These are phyloP conservation scores for Haematococcus lacustris DNA, from an alignment of 139 green algal species.

Conservation along the genomic window DNA sequence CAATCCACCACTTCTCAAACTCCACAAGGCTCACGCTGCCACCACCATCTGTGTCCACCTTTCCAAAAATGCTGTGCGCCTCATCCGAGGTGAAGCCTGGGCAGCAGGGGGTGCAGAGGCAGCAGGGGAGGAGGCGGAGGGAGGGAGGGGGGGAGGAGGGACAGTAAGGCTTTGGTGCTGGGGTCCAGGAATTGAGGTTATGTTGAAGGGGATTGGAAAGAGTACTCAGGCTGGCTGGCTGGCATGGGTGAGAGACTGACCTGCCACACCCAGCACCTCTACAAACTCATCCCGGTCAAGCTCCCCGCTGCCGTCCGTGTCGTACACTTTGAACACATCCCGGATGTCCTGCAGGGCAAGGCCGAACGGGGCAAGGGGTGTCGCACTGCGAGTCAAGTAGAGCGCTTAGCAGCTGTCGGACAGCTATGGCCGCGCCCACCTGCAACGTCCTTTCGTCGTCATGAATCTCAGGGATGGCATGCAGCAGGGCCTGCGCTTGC, in stretches of 20 bases:
- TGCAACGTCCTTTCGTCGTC: slow-evolving; percentile 1
- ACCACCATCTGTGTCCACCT: slow-evolving; percentile 7
- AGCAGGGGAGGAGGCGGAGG: no score
- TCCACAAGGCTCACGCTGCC: slow-evolving; percentile 3
- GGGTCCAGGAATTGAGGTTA: no score
- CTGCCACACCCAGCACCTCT: not conserved
- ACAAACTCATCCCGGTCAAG: slow-evolving; percentile 1
- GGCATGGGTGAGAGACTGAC: no score
- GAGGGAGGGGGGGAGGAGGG: no score
- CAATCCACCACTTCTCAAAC: slow-evolving; percentile 4
- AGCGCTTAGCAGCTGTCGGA: not conserved
- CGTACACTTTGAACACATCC: not conserved
- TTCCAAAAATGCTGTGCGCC: not conserved
- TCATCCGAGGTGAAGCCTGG: slow-evolving; percentile 4
- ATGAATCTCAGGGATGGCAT: not conserved
- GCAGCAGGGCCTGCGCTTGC: not conserved
- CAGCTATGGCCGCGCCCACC: not conserved
- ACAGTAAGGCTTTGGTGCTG: no score
- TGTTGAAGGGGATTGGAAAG: no score
- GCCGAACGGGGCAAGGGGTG: not conserved
- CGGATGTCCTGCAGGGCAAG: not conserved
- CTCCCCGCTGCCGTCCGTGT: not conserved
- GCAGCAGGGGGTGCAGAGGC: no score
- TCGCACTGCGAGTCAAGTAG: not conserved
- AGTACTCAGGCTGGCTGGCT: no score